phyloP scores from a whole-genome alignment of 306 rosid genomes.

The cucumber (Cucumis sativus) region Cucumber_9930_V3 NC_026660.2:15480501-15481000 shows the following conservation, averaged over 20 bases:
- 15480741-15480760: neutral
- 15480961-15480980: slow-evolving; percentile 57
- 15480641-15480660: neutral
- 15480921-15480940: slow-evolving; percentile 80
- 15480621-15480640: neutral
- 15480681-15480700: neutral
- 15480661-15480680: neutral
- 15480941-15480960: slow-evolving; percentile 75
- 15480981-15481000: slow-evolving; percentile 52
- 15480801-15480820: neutral
- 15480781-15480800: neutral
- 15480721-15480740: slow-evolving; percentile 14
- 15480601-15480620: neutral
- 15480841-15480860: neutral
- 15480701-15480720: neutral
- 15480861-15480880: slow-evolving; percentile 27
- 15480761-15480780: neutral
- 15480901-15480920: slow-evolving; percentile 69
- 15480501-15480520: slow-evolving; percentile 77
- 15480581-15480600: neutral
- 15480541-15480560: neutral
- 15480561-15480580: neutral
- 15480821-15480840: neutral
- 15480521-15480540: neutral
- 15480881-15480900: slow-evolving; percentile 70